These are phyloP conservation scores for Bretziella fagacearum DNA, from an alignment of 2,329 filamentous ascomycete genomes.

Conservation along the genomic window DNA sequence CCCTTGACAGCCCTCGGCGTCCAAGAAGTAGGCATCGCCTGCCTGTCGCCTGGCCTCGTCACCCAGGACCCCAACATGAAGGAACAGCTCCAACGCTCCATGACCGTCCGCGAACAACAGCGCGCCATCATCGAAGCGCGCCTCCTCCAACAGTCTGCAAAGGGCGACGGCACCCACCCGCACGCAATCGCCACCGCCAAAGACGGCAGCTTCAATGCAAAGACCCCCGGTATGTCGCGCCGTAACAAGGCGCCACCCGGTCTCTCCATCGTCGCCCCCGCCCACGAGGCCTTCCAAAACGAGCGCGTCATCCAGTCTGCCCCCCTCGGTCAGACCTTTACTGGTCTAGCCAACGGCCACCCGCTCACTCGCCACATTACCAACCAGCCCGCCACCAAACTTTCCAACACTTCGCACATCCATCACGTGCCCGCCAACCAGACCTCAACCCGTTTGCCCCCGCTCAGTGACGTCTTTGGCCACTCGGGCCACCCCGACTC, in stretches of 20 bases:
- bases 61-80: conserved; percentile 95
- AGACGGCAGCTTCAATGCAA: conserved; percentile 37
- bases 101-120: conserved; percentile 86
- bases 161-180: conserved; percentile 37
- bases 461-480: conserved; percentile 87
- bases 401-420: conserved; percentile 75
- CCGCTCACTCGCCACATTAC: conserved; percentile 60
- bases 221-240: conserved; percentile 56
- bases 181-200: conserved; percentile 29
- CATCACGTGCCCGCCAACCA: conserved; percentile 78
- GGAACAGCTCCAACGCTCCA: conserved; percentile 83
- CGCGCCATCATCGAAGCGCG: conserved; percentile 86
- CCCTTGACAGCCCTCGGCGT: conserved; percentile 68
- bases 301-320: conserved; percentile 96
- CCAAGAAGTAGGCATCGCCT: conserved; percentile 85
- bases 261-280: conserved; percentile 85
- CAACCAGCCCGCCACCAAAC: conserved; percentile 58
- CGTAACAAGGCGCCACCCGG: conserved; percentile 73
- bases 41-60: conserved; percentile 85
- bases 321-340: conserved; percentile 87
- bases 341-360: conserved; percentile 59
- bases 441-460: conserved; percentile 80
- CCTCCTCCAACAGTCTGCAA: conserved; percentile 69
- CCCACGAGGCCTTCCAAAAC: conserved; percentile 77
- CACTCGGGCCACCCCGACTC: background rate